These are phyloP conservation scores for Leucaena leucocephala DNA, from an alignment of 306 rosid genomes.

Conservation along the genomic window DNA sequence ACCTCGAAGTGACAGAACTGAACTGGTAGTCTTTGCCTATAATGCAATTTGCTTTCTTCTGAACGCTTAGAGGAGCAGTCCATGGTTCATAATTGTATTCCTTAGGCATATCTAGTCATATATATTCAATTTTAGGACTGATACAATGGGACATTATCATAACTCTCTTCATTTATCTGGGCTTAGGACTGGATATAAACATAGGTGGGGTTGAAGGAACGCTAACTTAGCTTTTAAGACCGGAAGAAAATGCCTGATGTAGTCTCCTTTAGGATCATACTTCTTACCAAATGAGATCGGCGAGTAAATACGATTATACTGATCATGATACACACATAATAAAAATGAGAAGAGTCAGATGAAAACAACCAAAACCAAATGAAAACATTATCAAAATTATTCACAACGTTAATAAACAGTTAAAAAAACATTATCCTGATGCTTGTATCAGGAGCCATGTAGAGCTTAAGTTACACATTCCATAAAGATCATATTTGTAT, in stretches of 20 bases:
- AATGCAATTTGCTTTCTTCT: conserved; percentile 85
- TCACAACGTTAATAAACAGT: neutral
- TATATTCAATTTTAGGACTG: conserved; percentile 23
- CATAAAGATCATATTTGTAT: conserved; percentile 1
- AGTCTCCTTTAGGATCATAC: conserved; percentile 88
- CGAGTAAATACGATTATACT: conserved; percentile 91
- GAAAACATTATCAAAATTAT: neutral
- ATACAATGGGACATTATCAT: neutral
- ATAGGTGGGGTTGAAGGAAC: conserved; percentile 25
- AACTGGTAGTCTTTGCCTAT: conserved; percentile 94
- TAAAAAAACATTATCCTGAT: neutral
- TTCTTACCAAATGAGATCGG: conserved; percentile 91
- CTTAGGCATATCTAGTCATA: conserved; percentile 81
- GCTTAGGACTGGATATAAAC: conserved; percentile 18
- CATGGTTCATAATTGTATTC: conserved; percentile 94
- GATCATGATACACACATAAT: conserved; percentile 38
- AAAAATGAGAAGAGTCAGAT: conserved; percentile 27
- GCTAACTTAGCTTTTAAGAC: conserved; percentile 60
- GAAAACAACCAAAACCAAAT: neutral
- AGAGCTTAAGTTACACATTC: neutral
- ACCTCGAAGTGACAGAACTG: conserved; percentile 36
- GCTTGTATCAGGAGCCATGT: neutral
- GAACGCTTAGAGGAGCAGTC: conserved; percentile 90
- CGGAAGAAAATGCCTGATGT: conserved; percentile 85
- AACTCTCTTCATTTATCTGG: too few species aligned